These are phyloP conservation scores for Claviceps sorghi DNA, from an alignment of 2,329 filamentous ascomycete species.

Conservation along the genomic window DNA sequence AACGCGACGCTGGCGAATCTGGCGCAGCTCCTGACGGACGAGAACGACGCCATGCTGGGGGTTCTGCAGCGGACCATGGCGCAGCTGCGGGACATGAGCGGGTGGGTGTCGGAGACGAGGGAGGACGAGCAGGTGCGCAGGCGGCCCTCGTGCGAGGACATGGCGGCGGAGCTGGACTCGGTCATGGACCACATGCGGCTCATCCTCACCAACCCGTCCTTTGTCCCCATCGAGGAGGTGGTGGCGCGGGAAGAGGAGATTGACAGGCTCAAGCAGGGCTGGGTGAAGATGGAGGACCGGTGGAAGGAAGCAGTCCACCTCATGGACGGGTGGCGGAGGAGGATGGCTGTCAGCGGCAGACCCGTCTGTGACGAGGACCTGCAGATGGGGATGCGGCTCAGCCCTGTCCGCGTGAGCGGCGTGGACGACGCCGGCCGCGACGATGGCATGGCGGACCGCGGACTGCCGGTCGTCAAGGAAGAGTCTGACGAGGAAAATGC, in stretches of 20 bases:
- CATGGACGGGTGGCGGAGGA: slow-evolving; percentile 82
- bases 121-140: slow-evolving; percentile 18
- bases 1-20: slow-evolving; percentile 80
- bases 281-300: slow-evolving; percentile 83
- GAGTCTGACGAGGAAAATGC: slow-evolving; percentile 24
- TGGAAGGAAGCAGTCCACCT: slow-evolving; percentile 83
- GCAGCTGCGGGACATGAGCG: slow-evolving; percentile 56
- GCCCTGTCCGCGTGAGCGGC: slow-evolving; percentile 40
- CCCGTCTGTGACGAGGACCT: slow-evolving; percentile 55
- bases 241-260: slow-evolving; percentile 89
- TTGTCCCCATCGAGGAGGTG: slow-evolving; percentile 89
- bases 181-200: slow-evolving; percentile 70
- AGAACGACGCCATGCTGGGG: slow-evolving; percentile 70
- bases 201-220: slow-evolving; percentile 86
- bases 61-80: slow-evolving; percentile 58
- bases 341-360: slow-evolving; percentile 57
- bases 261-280: slow-evolving; percentile 62
- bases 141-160: slow-evolving; percentile 41
- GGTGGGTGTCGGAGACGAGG: slow-evolving; percentile 28
- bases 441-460: slow-evolving; percentile 19
- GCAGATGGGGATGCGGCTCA: slow-evolving; percentile 52
- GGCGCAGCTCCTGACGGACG: slow-evolving; percentile 71
- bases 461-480: slow-evolving; percentile 32
- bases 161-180: slow-evolving; percentile 59
- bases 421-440: slow-evolving; percentile 34